phyloP scores from a whole-genome alignment of 2,329 filamentous ascomycete genomes.

The Colletotrichum chrysophilum region DNA sequence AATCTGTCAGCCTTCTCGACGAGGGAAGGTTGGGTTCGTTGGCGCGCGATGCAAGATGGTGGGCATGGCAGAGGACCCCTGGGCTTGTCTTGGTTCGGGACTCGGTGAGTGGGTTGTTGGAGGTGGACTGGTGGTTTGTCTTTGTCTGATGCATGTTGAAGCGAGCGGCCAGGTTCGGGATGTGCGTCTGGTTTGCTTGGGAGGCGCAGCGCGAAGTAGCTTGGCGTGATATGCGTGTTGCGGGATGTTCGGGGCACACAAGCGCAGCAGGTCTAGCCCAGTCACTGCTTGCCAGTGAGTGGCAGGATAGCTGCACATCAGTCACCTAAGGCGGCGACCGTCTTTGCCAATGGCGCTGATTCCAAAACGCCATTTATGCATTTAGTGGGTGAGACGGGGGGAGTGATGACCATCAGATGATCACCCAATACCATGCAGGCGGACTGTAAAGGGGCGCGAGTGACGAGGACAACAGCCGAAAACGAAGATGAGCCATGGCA shows the following conservation, averaged over 20 bases:
- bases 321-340: not conserved
- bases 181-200: not conserved
- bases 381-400: constrained; percentile 1
- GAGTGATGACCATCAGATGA: constrained; percentile 17
- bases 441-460: not conserved
- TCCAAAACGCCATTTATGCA: constrained; percentile 6
- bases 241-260: not conserved
- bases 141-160: not conserved
- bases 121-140: not conserved
- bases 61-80: not conserved
- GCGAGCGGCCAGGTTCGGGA: not conserved
- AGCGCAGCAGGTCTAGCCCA: not conserved
- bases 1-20: constrained; percentile 21
- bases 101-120: not conserved
- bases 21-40: constrained; percentile 20
- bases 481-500: not conserved
- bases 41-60: not conserved
- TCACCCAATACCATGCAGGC: not conserved
- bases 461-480: not conserved
- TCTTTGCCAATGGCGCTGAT: not conserved
- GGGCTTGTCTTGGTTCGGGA: not conserved
- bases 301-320: not conserved
- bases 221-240: constrained; percentile 10
- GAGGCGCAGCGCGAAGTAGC: not conserved
- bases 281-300: not conserved